phyloP scores from a whole-genome alignment of 306 rosid species.

The Cicer cuneatum region DNA sequence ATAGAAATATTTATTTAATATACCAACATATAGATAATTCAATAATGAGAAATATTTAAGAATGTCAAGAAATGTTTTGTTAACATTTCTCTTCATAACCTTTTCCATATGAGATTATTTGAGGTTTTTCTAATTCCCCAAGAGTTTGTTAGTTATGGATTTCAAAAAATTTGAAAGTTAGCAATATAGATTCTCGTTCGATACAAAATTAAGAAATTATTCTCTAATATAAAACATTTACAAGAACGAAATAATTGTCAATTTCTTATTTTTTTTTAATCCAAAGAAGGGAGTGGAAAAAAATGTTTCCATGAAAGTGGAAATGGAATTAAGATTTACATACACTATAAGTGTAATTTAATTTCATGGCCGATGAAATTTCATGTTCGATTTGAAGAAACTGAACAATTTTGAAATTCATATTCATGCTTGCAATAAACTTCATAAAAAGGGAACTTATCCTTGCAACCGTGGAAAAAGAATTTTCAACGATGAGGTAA shows the following conservation, averaged over 20 bases:
- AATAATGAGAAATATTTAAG: background rate
- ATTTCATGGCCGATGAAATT: too few relatives aligned
- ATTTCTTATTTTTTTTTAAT: background rate
- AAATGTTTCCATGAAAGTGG: too few relatives aligned
- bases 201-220: background rate
- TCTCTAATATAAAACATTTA: background rate
- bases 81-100: too few relatives aligned
- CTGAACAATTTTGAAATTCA: too few relatives aligned
- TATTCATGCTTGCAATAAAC: too few relatives aligned
- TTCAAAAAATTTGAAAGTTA: background rate
- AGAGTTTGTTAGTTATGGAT: background rate
- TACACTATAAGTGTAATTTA: too few relatives aligned
- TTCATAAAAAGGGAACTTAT: too few relatives aligned
- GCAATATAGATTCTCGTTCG: background rate
- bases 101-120: background rate
- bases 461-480: too few relatives aligned
- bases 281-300: too few relatives aligned
- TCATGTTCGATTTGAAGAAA: too few relatives aligned
- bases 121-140: background rate
- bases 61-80: background rate
- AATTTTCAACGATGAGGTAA: too few relatives aligned
- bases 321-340: too few relatives aligned
- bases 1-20: background rate
- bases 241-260: background rate
- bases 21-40: slow-evolving; percentile 1